Percentiles rank a stretch among this genome's conserved stretches.
Conservation (phyloP, 2,329 filamentous ascomycete species). For the Colletotrichum sp. region DNA sequence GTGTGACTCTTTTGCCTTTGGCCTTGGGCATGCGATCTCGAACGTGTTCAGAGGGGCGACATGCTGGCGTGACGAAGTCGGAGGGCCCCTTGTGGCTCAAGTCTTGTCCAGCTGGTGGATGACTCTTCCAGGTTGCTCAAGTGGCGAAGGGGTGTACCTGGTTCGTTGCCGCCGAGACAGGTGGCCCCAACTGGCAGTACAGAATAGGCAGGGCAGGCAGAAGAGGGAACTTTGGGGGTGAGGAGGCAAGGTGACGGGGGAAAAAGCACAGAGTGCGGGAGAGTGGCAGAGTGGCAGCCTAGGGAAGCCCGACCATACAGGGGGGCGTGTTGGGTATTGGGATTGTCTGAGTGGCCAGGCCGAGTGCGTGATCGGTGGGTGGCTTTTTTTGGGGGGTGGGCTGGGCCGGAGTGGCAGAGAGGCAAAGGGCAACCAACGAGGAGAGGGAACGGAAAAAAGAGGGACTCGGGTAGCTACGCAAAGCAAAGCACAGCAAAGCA, state of each 20-base stretch:
- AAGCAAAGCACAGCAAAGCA: not conserved
- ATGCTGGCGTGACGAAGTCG: conserved; percentile 25
- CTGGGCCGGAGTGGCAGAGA: not conserved
- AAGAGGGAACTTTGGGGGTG: conserved; percentile 9
- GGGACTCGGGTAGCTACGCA: not conserved
- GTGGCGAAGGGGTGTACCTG: conserved; percentile 23
- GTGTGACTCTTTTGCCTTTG: conserved; percentile 22
- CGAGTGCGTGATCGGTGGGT: conserved; percentile 15
- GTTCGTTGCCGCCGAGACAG: conserved; percentile 27
- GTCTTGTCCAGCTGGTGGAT: conserved; percentile 24
- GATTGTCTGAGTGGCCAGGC: conserved; percentile 4
- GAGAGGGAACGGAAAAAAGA: not conserved
- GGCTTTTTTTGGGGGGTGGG: not conserved
- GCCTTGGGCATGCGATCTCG: conserved; percentile 20
- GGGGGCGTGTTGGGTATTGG: conserved; percentile 1
- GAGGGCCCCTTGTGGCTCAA: conserved; percentile 22
- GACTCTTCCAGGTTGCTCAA: conserved; percentile 28
- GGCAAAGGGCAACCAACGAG: not conserved
- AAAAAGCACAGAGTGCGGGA: not conserved
- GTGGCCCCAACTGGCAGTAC: conserved; percentile 37
- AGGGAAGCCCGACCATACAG: conserved; percentile 15
- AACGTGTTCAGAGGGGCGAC: conserved; percentile 24
- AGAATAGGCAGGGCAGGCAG: not conserved
- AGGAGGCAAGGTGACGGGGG: not conserved
- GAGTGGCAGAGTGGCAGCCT: conserved; percentile 13